Base-by-base conservation (phyloP, 179 eudicot genomes). In the Camellia oleifera region DNA sequence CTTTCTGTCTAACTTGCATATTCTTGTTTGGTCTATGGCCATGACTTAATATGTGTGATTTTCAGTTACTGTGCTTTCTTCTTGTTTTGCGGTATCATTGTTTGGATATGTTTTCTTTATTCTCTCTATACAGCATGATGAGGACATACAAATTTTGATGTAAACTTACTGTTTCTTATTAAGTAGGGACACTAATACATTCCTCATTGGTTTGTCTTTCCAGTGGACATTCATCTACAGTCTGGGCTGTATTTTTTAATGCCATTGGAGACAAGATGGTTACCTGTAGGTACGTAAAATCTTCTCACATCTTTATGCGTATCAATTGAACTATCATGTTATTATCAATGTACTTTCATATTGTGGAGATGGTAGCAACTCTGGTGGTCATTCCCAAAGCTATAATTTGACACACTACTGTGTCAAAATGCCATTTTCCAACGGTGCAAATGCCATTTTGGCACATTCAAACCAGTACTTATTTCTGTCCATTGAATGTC, bases 161-260 rank as follows among this genome's bases (percentile, higher is more conserved):
- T 53, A 57, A 54, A 57, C 64, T 15, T 57, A 57, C 45, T 14
- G 23, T 60, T 56, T 74, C 20, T 23, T 56, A 57, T 17, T 60
- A 58, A 57, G 12, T 32, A 15, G 65, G 67, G 17, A 0, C 53
- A 74, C 63, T 48, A 53, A 58, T 75, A 11, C 17, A 4, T 57
- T 63, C 66, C 12, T 76, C 46, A 26, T 76, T 61, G 58, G n/a
- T 45, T 32, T 81, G 57, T 46, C 66, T 68, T 81, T 86, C 69
- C 90, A 94, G 99, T 79, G 99, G 97, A 66, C 99, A 96, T 86
- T 85, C 90, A 75, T 90, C 98, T 50, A 92, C 98, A 64, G 98
- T 96, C 46, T 92, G 98, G 98, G 90, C 97, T 68, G 72, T 96
- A 74, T 90, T 97, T 65, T 92, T 96, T 69, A 94, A 88, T 86